Evolutionary conservation across 441 rosid genomes (phyloP).

Genomic region (Croton laevigatus): DNA sequence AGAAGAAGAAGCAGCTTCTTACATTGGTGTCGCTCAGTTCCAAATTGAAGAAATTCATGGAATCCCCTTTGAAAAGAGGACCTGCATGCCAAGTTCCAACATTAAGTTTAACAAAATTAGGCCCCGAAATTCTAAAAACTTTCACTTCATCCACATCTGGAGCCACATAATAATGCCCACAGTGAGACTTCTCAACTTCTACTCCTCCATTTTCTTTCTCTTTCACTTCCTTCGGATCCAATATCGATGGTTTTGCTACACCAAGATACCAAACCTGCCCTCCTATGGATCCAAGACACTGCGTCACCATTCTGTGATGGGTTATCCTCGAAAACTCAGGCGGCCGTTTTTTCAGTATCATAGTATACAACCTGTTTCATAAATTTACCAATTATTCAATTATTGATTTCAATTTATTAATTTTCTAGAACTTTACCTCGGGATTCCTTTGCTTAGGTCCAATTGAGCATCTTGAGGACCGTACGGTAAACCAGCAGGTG

Average conservation of each 20-base stretch:
- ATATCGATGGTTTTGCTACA: constrained; percentile 61
- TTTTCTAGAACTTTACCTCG: constrained; percentile 39
- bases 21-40: constrained; percentile 78
- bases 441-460: constrained; percentile 63
- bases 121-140: constrained; percentile 60
- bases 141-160: constrained; percentile 55
- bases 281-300: constrained; percentile 80
- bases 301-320: constrained; percentile 84
- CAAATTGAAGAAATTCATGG: constrained; percentile 80
- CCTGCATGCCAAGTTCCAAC: constrained; percentile 86
- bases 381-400: background rate
- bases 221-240: constrained; percentile 26
- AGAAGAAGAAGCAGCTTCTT: constrained; percentile 32
- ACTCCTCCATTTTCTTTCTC: background rate
- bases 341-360: constrained; percentile 43
- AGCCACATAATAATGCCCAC: constrained; percentile 61
- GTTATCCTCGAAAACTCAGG: constrained; percentile 50
- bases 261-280: constrained; percentile 83
- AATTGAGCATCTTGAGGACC: constrained; percentile 81
- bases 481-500: constrained; percentile 52
- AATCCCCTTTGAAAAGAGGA: constrained; percentile 49
- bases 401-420: too few species aligned
- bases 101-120: constrained; percentile 66
- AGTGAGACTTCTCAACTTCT: constrained; percentile 31
- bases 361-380: constrained; percentile 52